Evolutionary conservation across 352 stramenopile species (phyloP).

Genomic region (Pythium plurisporium): DNA sequence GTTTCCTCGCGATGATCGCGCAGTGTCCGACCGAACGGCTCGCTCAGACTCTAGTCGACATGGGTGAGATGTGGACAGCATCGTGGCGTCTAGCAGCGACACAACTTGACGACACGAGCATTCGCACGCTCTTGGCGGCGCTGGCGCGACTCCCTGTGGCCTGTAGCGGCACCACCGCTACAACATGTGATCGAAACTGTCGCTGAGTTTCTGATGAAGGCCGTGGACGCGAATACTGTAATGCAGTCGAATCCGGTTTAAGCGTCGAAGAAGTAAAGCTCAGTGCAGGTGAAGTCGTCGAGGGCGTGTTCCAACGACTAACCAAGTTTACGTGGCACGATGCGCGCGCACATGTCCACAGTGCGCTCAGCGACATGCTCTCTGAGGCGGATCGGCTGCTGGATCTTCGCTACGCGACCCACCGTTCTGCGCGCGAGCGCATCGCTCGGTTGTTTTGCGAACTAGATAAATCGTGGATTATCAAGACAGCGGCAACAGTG

Average conservation of each 20-base stretch:
- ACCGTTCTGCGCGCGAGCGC: slow-evolving; percentile 42
- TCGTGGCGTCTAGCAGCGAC: slow-evolving; percentile 37
- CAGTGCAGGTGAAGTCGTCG: slow-evolving; percentile 38
- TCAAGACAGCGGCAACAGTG: slow-evolving; percentile 34
- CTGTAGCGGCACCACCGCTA: slow-evolving; percentile 29
- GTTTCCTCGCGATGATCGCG: slow-evolving; percentile 40
- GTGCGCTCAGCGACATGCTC: slow-evolving; percentile 58
- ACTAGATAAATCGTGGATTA: slow-evolving; percentile 70
- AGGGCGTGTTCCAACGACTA: slow-evolving; percentile 33
- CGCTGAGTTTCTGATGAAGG: slow-evolving; percentile 24
- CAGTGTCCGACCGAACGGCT: slow-evolving; percentile 41
- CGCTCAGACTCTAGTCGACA: slow-evolving; percentile 25
- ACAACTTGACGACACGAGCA: slow-evolving; percentile 33
- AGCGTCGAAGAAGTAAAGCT: slow-evolving; percentile 39
- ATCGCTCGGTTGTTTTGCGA: slow-evolving; percentile 48
- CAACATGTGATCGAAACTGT: slow-evolving; percentile 29
- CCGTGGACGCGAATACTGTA: slow-evolving; percentile 7
- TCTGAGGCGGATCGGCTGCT: slow-evolving; percentile 37
- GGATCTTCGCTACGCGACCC: slow-evolving; percentile 36
- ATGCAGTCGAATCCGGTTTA: slow-evolving; percentile 1
- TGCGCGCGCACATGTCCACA: slow-evolving; percentile 45
- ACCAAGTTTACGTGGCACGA: slow-evolving; percentile 76
- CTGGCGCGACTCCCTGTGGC: slow-evolving; percentile 49
- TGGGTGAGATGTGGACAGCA: slow-evolving; percentile 37
- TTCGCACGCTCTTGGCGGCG: slow-evolving; percentile 39